Base-by-base conservation (phyloP, 129 eudicot genomes). In the Artemisia tridentata region DNA sequence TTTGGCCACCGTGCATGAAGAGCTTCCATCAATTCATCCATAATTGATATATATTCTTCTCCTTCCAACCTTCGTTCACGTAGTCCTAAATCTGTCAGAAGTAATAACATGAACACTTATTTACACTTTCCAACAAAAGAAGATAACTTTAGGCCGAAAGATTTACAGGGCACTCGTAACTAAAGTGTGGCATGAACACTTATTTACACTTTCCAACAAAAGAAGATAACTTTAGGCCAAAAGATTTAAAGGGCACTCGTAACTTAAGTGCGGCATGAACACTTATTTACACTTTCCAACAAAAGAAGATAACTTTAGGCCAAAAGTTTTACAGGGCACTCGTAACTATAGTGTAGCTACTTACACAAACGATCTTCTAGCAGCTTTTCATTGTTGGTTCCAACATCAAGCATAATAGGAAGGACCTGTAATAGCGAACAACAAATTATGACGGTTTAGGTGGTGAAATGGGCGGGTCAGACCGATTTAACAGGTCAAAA, bases 331-430 rank as follows among this genome's bases (percentile, higher is more conserved):
- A n/a, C n/a, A n/a, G n/a, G n/a, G n/a, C n/a, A n/a, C n/a, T n/a
- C n/a, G n/a, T n/a, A 52, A 38, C 12, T 41, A 7, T 52, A 14
- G 25, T 52, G 25, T 25, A 47, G 57, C 50, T 38, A 88, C 99
- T 95, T 72, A 95, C 99, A 95, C 41, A 95, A 97, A 71, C 63
- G 86, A 63, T 95, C 91, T 80, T 86, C 97, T 55, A 88, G 97
- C 67, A 95, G 95, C 89, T 86, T 90, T 79, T 88, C 81, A 70
- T 95, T 95, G 82, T 90, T 95, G 57, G 97, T 95, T 77, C 99
- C 99, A 49, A 95, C 95, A 73, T 95, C 99, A 82, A 95, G 97
- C 99, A 95, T 95, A 69, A 95, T 85, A 62, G 99, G 99, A 69
- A 95, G 90, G 69, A 95, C 83, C 99, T 95, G 84, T 15, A n/a